Evolutionary conservation across 768 basidiomycete genomes (phyloP).

Genomic region (Pholiota molesta): DNA sequence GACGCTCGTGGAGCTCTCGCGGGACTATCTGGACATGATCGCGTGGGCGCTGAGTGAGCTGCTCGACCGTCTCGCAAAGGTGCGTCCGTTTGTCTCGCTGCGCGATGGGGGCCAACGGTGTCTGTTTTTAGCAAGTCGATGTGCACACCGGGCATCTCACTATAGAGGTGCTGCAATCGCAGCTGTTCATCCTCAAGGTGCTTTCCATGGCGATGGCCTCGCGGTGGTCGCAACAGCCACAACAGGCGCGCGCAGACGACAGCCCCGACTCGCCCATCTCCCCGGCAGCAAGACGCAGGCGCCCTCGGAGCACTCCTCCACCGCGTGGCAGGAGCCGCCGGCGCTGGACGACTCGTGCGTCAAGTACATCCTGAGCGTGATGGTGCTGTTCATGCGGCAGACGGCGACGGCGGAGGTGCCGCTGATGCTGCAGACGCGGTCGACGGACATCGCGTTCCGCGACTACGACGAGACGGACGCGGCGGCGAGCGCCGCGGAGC

Average conservation of each 20-base stretch:
- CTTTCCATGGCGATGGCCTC: conserved; percentile 77
- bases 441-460: conserved; percentile 66
- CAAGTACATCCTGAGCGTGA: conserved; percentile 78
- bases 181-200: conserved; percentile 84
- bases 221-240: conserved; percentile 51
- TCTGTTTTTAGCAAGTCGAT: conserved; percentile 51
- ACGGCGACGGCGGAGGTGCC: conserved; percentile 60
- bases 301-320: conserved; percentile 46
- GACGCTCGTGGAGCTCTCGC: conserved; percentile 78
- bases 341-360: conserved; percentile 84
- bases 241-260: conserved; percentile 44
- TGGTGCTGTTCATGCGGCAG: conserved; percentile 82
- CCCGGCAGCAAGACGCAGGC: conserved; percentile 36
- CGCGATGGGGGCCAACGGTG: conserved; percentile 1
- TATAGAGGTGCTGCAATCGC: conserved; percentile 81
- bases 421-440: conserved; percentile 56
- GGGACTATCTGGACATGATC: conserved; percentile 79
- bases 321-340: conserved; percentile 63
- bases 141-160: conserved; percentile 49
- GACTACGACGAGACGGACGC: conserved; percentile 62
- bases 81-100: conserved; percentile 29
- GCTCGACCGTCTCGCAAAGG: conserved; percentile 78
- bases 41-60: conserved; percentile 77
- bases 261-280: conserved; percentile 42
- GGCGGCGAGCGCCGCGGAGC: background rate